These are phyloP conservation scores for Phytopythium kandeliae DNA, from an alignment of 352 stramenopile genomes.

Conservation along the genomic window DNA sequence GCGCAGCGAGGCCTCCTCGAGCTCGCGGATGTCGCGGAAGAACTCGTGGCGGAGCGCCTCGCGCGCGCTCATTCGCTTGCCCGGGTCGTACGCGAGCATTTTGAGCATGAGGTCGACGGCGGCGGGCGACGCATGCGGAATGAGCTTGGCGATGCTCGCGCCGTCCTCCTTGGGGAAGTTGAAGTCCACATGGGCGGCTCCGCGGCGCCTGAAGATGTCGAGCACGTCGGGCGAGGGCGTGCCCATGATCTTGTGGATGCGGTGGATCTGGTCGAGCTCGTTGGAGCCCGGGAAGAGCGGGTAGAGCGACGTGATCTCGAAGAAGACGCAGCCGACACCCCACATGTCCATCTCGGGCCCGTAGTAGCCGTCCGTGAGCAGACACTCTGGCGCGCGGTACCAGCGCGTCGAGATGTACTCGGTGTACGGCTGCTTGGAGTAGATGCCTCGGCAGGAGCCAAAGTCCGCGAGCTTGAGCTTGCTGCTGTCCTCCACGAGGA, in stretches of 20 bases:
- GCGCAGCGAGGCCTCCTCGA: conserved; percentile 52
- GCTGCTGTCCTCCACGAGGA: conserved; percentile 84
- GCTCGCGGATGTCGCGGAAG: conserved; percentile 83
- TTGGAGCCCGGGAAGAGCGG: conserved; percentile 93
- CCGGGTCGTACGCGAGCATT: conserved; percentile 88
- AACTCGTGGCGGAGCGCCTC: conserved; percentile 89
- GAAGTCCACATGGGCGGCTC: conserved; percentile 91
- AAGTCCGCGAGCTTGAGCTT: conserved; percentile 94
- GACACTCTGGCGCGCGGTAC: conserved; percentile 94
- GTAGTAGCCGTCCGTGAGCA: conserved; percentile 95
- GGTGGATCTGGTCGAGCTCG: conserved; percentile 94
- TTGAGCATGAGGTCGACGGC: conserved; percentile 87
- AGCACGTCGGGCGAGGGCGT: conserved; percentile 84
- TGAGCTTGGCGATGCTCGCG: conserved; percentile 74
- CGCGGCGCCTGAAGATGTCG: conserved; percentile 88
- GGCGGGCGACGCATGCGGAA: conserved; percentile 84
- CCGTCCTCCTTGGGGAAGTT: conserved; percentile 89
- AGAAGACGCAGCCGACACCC: conserved; percentile 94
- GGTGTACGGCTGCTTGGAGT: conserved; percentile 95
- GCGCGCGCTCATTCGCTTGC: conserved; percentile 85
- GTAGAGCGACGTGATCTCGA: conserved; percentile 94
- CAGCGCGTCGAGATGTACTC: conserved; percentile 97
- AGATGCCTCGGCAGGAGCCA: conserved; percentile 93
- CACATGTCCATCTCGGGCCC: conserved; percentile 96
- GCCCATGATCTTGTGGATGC: conserved; percentile 93